These are phyloP conservation scores for Penicillium soppii DNA, from an alignment of 495 filamentous ascomycete genomes.

Conservation along the genomic window DNA sequence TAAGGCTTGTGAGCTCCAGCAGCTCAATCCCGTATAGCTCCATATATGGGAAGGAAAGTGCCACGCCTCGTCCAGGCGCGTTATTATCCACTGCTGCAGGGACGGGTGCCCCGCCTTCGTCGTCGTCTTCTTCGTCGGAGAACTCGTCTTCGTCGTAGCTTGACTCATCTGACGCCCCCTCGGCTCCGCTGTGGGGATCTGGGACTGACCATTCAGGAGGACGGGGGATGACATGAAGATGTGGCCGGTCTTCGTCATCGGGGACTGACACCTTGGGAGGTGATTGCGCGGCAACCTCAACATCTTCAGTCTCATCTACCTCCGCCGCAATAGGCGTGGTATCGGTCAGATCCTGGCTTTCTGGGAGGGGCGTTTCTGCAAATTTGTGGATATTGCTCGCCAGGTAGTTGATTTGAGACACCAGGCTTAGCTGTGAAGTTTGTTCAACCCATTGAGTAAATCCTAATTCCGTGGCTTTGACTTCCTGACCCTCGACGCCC, in stretches of 20 bases:
- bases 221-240: conserved; percentile 74
- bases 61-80: conserved; percentile 61
- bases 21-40: conserved; percentile 82
- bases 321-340: not conserved
- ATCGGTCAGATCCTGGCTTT: conserved; percentile 13
- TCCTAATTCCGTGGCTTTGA: conserved; percentile 58
- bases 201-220: conserved; percentile 75
- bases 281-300: conserved; percentile 11
- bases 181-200: conserved; percentile 38
- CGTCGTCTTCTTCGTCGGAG: conserved; percentile 40
- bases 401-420: conserved; percentile 76
- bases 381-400: conserved; percentile 70
- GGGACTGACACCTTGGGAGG: conserved; percentile 2
- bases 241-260: conserved; percentile 50
- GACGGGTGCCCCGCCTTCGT: conserved; percentile 42
- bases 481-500: conserved; percentile 60
- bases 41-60: conserved; percentile 78
- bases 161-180: conserved; percentile 30
- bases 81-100: conserved; percentile 28
- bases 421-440: conserved; percentile 61
- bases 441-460: conserved; percentile 61
- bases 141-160: conserved; percentile 42
- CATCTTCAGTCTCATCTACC: not conserved
- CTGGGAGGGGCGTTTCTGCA: conserved; percentile 50
- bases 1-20: conserved; percentile 68